Evolutionary conservation across 306 rosid genomes (phyloP).

Genomic region (Trifolium subterraneum): DNA sequence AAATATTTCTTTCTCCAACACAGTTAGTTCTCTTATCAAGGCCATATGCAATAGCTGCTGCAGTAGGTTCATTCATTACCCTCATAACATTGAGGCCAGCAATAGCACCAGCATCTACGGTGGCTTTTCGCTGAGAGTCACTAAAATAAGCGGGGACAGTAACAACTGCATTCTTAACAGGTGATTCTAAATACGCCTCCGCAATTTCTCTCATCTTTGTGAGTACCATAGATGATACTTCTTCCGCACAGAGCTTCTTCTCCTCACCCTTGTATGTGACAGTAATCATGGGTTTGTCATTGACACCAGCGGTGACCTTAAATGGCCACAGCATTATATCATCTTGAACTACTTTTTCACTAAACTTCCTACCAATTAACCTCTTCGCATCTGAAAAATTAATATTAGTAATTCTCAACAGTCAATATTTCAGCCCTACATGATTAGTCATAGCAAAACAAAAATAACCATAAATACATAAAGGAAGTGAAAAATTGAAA

Average conservation of each 20-base stretch:
- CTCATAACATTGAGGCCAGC: neutral
- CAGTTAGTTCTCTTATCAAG: neutral
- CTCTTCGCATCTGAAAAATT: slow-evolving; percentile 7
- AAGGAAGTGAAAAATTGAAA: neutral
- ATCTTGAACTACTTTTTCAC: neutral
- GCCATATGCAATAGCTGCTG: neutral
- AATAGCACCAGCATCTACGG: neutral
- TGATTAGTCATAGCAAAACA: too few relatives aligned
- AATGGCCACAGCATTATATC: neutral
- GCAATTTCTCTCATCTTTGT: slow-evolving; percentile 4
- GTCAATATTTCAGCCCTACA: too few relatives aligned
- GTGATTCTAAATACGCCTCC: neutral
- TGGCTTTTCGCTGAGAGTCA: neutral
- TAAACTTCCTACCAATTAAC: neutral
- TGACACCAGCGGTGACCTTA: neutral
- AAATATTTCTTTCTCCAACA: neutral
- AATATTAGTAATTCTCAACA: too few relatives aligned
- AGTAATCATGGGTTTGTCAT: neutral
- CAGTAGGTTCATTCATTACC: neutral
- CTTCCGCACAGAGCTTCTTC: neutral
- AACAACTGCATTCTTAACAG: neutral
- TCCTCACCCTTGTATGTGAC: neutral
- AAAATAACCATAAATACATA: too few relatives aligned
- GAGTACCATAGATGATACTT: neutral
- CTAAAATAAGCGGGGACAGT: neutral